Conservation (phyloP, 1,139 yeast genomes). For the Nakaseomyces nivariensis region DNA sequence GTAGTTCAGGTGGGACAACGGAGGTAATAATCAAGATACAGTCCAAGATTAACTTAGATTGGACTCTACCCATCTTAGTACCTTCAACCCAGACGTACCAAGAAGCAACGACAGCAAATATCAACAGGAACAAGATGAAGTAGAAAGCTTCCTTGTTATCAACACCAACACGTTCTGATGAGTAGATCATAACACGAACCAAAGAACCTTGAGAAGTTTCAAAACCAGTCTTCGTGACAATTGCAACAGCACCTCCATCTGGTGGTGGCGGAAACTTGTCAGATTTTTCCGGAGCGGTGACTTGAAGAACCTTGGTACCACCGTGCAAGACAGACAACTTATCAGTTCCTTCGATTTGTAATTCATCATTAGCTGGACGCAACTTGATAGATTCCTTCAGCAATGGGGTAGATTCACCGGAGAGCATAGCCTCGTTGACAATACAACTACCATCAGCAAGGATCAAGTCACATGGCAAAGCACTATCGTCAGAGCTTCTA, state of each 20-base stretch:
- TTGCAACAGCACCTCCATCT: constrained; percentile 85
- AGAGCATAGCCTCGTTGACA: constrained; percentile 94
- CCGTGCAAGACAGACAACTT: constrained; percentile 87
- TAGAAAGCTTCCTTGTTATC: constrained; percentile 92
- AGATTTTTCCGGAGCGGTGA: constrained; percentile 48
- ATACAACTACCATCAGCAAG: constrained; percentile 82
- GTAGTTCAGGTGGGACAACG: constrained; percentile 97
- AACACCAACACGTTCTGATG: constrained; percentile 93
- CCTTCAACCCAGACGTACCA: constrained; percentile 99
- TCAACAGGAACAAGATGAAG: constrained; percentile 78
- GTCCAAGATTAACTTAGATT: constrained; percentile 85
- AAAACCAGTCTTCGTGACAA: constrained; percentile 88
- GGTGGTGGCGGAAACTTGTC: constrained; percentile 56
- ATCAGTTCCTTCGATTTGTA: constrained; percentile 75
- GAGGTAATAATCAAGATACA: constrained; percentile 94
- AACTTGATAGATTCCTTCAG: constrained; percentile 82
- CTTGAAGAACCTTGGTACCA: constrained; percentile 94
- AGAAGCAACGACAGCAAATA: constrained; percentile 90
- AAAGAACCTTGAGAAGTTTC: constrained; percentile 97
- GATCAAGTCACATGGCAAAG: constrained; percentile 91
- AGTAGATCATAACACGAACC: constrained; percentile 95
- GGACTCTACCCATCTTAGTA: constrained; percentile 87
- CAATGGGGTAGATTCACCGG: constrained; percentile 96
- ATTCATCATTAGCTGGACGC: constrained; percentile 60
- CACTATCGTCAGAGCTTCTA: constrained; percentile 84